Evolutionary conservation across 2,329 filamentous ascomycete species (phyloP).

Genomic region (Ambrosiella xylebori): DNA sequence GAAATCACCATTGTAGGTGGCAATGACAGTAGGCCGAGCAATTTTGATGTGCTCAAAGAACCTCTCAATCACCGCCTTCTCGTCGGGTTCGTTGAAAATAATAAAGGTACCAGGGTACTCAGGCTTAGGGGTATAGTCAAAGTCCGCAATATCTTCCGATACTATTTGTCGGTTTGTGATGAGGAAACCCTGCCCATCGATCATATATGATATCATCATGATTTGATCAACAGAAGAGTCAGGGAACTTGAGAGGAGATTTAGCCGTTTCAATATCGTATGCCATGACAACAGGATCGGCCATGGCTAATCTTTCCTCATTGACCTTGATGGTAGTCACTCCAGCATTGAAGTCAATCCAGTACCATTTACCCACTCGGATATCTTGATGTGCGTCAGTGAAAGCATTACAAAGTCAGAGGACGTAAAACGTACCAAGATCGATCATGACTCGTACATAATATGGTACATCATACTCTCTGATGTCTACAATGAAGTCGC

Average conservation of each 20-base stretch:
- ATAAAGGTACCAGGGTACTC: conserved; percentile 93
- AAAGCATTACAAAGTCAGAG: conserved; percentile 15
- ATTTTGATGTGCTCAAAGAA: conserved; percentile 96
- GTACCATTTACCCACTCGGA: conserved; percentile 95
- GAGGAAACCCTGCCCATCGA: conserved; percentile 91
- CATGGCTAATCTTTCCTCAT: conserved; percentile 74
- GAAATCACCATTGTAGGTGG: conserved; percentile 99
- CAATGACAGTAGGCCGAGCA: conserved; percentile 84
- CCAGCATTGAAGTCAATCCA: conserved; percentile 89
- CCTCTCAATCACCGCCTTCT: conserved; percentile 70
- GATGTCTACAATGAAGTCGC: conserved; percentile 96
- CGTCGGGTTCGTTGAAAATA: conserved; percentile 95
- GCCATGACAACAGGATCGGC: conserved; percentile 96
- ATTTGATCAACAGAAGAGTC: conserved; percentile 89
- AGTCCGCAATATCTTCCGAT: conserved; percentile 91
- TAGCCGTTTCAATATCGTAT: conserved; percentile 98
- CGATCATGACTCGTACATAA: conserved; percentile 96
- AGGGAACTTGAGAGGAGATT: conserved; percentile 88
- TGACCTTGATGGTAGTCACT: conserved; percentile 60
- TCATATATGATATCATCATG: conserved; percentile 99
- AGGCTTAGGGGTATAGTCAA: conserved; percentile 93
- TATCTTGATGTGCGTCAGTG: conserved; percentile 38
- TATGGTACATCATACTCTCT: conserved; percentile 98
- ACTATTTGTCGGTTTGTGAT: conserved; percentile 98
- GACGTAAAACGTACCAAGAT: conserved; percentile 42